Base-by-base conservation (phyloP, 2,329 filamentous ascomycete genomes). In the Pseudogymnoascus pannorum region DNA sequence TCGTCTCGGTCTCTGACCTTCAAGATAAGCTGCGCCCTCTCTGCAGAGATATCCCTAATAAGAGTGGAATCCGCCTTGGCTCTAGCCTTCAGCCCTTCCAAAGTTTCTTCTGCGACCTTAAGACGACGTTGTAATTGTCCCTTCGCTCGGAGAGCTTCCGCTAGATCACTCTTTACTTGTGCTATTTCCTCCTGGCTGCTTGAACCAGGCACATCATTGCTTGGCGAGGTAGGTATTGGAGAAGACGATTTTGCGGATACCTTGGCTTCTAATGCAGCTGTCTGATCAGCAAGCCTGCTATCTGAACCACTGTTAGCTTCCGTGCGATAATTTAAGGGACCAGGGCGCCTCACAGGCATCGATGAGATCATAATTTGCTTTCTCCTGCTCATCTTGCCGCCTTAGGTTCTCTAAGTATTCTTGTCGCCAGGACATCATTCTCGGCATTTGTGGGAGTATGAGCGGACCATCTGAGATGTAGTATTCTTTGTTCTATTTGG, bases 1-100 rank as follows among this genome's bases (percentile, higher is more conserved):
- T 95, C 90, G 64, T 95, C 91, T 29, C 89, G 80, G 73, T 97
- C 93, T 65, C 84, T 86, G 40, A 96, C 76, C 64, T 87, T 87
- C 42, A 85, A 81, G 58, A 83, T 79, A 16, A 94, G 76, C 2
- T 79, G 74, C 16, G 81, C 78, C 33, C 84, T 82, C 68, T 92
- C 86, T 22, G 78, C 76, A 18, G 85, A 82, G 16, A 95, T 76
- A 20, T 81, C 77, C 14, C 78, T 76, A 59, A 96, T 80, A 16
- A 80, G 79, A 67, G 80, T 82, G 6, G 77, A 74, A 62, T 93
- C 87, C n/a, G 78, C 75, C 48, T 79, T 79, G 4, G 79, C 79
- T 67, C 84, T 83, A 31, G 78, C 72, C 38, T 84, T 86, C n/a
- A 92, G 75, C 24, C 79, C 80, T 40, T 80, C 76, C 36, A 92